phyloP scores from a whole-genome alignment of 176 grass and related monocot species.

The Cenchrus fungigraminus region DNA sequence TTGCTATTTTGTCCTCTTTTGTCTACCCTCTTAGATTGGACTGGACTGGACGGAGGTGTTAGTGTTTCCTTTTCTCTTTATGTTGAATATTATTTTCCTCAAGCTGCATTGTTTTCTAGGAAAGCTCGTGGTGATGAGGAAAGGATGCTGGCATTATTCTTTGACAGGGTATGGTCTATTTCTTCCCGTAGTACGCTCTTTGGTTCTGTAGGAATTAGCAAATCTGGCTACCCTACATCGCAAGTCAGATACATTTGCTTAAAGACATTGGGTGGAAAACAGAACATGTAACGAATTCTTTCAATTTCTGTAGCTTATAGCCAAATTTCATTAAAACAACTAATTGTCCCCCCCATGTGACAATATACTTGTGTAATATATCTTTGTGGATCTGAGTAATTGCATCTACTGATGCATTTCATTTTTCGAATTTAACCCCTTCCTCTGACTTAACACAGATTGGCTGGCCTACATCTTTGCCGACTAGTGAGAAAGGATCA shows the following conservation, averaged over 20 bases:
- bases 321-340: neutral
- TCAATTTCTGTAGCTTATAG: neutral
- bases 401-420: slow-evolving; percentile 1
- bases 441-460: slow-evolving; percentile 56
- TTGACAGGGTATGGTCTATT: slow-evolving; percentile 69
- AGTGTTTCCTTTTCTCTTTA: slow-evolving; percentile 5
- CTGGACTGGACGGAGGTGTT: neutral
- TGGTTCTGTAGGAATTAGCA: neutral
- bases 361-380: slow-evolving; percentile 15
- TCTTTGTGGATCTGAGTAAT: slow-evolving; percentile 5
- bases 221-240: neutral
- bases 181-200: slow-evolving; percentile 16
- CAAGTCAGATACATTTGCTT: neutral
- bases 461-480: slow-evolving; percentile 96
- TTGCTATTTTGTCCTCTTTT: neutral
- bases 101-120: slow-evolving; percentile 56
- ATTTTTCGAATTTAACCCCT: neutral
- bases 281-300: neutral
- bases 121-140: slow-evolving; percentile 86
- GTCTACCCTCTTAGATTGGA: slow-evolving; percentile 11
- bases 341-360: neutral
- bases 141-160: slow-evolving; percentile 87
- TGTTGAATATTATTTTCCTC: slow-evolving; percentile 29
- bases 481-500: slow-evolving; percentile 91
- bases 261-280: neutral